A percentile compares a stretch with the other conserved stretches of the same genome.
Conservation (phyloP, 2,329 filamentous ascomycete species). For the Saccharata proteae region DNA sequence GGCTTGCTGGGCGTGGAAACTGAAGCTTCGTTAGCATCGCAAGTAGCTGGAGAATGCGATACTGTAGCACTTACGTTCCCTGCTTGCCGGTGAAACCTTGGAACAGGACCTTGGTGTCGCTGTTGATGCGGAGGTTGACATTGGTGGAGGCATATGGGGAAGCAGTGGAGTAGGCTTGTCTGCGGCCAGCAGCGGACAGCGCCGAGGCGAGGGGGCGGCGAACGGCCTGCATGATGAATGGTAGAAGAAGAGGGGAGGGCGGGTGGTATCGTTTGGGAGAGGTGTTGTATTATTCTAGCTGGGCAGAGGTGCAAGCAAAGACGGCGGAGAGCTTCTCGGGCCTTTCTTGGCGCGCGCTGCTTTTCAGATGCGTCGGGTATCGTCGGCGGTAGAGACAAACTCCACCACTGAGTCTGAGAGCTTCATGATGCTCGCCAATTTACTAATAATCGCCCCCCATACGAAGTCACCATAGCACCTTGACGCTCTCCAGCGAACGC, state of each 20-base stretch:
- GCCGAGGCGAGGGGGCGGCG: slow-evolving; percentile 60
- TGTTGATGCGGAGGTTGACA: slow-evolving; percentile 79
- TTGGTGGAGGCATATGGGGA: slow-evolving; percentile 39
- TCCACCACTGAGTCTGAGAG: too few species aligned
- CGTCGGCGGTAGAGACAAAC: too few species aligned
- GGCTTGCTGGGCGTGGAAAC: slow-evolving; percentile 94
- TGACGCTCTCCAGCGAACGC: too few species aligned
- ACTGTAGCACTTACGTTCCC: slow-evolving; percentile 49
- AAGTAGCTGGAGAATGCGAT: not conserved
- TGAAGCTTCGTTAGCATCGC: slow-evolving; percentile 28
- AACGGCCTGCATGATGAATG: slow-evolving; percentile 68
- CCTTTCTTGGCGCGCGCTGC: too few species aligned
- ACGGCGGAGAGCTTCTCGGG: too few species aligned
- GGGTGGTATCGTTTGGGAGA: slow-evolving; percentile 7
- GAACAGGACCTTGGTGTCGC: slow-evolving; percentile 87
- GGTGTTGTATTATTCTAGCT: too few species aligned
- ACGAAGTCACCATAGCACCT: too few species aligned
- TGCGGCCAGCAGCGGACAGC: slow-evolving; percentile 54
- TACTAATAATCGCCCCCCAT: too few species aligned
- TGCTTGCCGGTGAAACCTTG: slow-evolving; percentile 97
- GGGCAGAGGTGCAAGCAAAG: too few species aligned
- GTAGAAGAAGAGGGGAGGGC: slow-evolving; percentile 3
- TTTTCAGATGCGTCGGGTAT: too few species aligned
- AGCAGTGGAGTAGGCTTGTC: slow-evolving; percentile 64
- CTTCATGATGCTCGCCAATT: too few species aligned